phyloP scores from a whole-genome alignment of 2,329 filamentous ascomycete genomes.

The Plenodomus biglobosus region DNA sequence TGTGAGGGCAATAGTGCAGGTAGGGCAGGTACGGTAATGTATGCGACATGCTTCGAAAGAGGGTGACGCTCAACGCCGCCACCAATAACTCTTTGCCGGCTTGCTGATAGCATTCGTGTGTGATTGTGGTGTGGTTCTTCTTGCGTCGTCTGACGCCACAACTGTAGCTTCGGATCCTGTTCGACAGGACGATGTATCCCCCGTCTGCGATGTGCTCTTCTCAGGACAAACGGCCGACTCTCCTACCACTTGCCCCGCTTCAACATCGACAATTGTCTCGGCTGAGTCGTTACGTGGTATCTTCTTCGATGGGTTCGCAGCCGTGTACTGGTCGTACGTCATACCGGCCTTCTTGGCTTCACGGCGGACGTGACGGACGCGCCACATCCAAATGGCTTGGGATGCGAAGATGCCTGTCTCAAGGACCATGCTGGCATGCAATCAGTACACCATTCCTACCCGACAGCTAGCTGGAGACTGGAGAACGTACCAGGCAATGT shows the following conservation, averaged over 20 bases:
- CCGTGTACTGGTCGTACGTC: slow-evolving; percentile 58
- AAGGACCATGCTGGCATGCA: slow-evolving; percentile 52
- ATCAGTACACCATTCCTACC: not conserved
- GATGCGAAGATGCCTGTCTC: slow-evolving; percentile 63
- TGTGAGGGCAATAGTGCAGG: no score
- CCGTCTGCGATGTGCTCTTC: not conserved
- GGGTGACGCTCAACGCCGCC: not conserved
- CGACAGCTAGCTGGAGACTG: not conserved
- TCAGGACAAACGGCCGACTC: not conserved
- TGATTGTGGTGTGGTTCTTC: not conserved
- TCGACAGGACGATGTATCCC: not conserved
- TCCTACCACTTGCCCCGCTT: slow-evolving; percentile 16
- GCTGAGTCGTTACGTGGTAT: slow-evolving; percentile 22
- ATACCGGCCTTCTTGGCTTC: slow-evolving; percentile 56
- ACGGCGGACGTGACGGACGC: slow-evolving; percentile 55
- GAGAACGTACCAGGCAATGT: slow-evolving; percentile 59
- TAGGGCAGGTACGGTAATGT: no score
- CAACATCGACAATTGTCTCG: slow-evolving; percentile 32
- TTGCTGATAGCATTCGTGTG: not conserved
- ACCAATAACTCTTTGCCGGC: not conserved
- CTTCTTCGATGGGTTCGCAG: slow-evolving; percentile 27
- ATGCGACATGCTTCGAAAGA: not conserved
- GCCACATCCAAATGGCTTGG: slow-evolving; percentile 61
- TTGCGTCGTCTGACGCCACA: not conserved
- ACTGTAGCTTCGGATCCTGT: not conserved